phyloP scores from a whole-genome alignment of 176 grass and related monocot species.

The Pharus latifolius region DNA sequence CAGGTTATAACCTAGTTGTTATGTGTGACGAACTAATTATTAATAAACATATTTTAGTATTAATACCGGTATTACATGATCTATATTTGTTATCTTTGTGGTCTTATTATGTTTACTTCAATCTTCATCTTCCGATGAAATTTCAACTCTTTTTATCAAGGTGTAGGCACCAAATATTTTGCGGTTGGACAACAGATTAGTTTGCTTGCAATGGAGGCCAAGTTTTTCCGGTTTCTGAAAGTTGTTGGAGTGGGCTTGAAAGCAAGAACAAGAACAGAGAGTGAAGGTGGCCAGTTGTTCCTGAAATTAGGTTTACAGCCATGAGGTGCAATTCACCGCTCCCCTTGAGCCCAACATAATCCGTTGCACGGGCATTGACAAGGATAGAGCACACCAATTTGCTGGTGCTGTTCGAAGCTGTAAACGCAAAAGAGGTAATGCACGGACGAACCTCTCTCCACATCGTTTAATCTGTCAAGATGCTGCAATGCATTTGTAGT shows the following conservation, averaged over 20 bases:
- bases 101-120: not conserved
- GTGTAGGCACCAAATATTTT: not conserved
- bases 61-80: too few species aligned
- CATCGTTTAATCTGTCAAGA: not conserved
- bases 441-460: not conserved
- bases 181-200: not conserved
- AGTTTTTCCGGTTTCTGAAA: conserved; percentile 59
- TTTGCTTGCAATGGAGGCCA: conserved; percentile 34
- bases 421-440: conserved; percentile 49
- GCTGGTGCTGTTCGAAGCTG: conserved; percentile 43
- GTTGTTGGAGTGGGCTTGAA: conserved; percentile 54
- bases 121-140: not conserved
- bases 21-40: too few species aligned
- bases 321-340: conserved; percentile 56
- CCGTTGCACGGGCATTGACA: conserved; percentile 41
- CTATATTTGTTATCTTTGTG: not conserved
- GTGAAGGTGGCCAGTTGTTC: conserved; percentile 50
- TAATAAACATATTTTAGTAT: too few species aligned
- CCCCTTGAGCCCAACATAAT: conserved; percentile 65
- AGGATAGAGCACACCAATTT: conserved; percentile 50
- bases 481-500: not conserved
- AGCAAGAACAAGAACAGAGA: conserved; percentile 59
- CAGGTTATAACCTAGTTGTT: too few species aligned
- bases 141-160: not conserved
- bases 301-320: conserved; percentile 67